Evolutionary conservation across 140 eudicot species (phyloP).

Genomic region (Ambrosia hybrid): DNA sequence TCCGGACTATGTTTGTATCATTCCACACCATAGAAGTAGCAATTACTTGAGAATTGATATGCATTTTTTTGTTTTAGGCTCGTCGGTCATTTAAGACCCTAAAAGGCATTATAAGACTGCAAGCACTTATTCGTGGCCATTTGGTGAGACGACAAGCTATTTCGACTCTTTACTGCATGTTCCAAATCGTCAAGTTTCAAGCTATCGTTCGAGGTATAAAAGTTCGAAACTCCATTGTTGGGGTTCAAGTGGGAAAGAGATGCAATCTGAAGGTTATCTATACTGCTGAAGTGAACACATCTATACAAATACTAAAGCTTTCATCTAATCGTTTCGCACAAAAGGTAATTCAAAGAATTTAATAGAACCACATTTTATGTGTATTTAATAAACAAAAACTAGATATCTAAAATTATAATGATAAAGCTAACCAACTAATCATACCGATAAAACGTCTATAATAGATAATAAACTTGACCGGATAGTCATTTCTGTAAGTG

Average conservation of each 20-base stretch:
- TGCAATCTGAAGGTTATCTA: constrained; percentile 14
- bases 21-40: neutral
- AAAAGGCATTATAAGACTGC: constrained; percentile 50
- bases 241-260: constrained; percentile 31
- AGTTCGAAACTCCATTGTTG: constrained; percentile 37
- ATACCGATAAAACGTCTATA: no score
- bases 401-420: neutral
- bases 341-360: constrained; percentile 27
- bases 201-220: constrained; percentile 62
- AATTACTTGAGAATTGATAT: neutral
- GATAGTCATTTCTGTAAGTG: no score
- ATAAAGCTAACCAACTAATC: neutral
- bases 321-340: constrained; percentile 40
- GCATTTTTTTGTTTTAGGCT: constrained; percentile 41
- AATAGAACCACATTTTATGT: no score
- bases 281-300: constrained; percentile 19
- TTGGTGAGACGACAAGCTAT: constrained; percentile 72
- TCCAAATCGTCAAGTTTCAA: constrained; percentile 55
- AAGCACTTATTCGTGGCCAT: constrained; percentile 67
- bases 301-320: constrained; percentile 18
- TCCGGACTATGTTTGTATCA: neutral
- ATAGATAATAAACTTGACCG: no score
- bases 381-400: neutral
- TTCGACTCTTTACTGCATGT: constrained; percentile 53
- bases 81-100: constrained; percentile 45